Evolutionary conservation across 2,329 filamentous ascomycete species (phyloP).

Genomic region (Aureobasidium namibiae): DNA sequence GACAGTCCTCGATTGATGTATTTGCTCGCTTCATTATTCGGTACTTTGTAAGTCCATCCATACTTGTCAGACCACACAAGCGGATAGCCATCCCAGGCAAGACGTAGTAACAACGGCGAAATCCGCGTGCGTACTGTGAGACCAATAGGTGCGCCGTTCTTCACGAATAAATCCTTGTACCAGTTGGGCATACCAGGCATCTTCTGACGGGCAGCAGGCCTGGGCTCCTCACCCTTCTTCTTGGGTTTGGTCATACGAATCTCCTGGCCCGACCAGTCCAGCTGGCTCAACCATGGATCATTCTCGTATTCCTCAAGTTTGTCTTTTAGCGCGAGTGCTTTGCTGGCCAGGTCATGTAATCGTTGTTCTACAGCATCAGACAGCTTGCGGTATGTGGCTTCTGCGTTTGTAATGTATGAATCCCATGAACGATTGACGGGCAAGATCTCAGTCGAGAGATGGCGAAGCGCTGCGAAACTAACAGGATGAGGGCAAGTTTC

Average conservation of each 20-base stretch:
- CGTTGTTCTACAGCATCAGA: slow-evolving; percentile 71
- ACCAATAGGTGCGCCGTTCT: slow-evolving; percentile 58
- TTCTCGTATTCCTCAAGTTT: slow-evolving; percentile 60
- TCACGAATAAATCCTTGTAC: slow-evolving; percentile 86
- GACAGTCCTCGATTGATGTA: slow-evolving; percentile 67
- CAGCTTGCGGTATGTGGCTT: slow-evolving; percentile 72
- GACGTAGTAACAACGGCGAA: slow-evolving; percentile 71
- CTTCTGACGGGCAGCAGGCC: slow-evolving; percentile 77
- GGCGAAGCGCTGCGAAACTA: slow-evolving; percentile 87
- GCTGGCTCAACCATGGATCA: slow-evolving; percentile 85
- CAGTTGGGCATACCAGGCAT: slow-evolving; percentile 89
- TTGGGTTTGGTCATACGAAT: slow-evolving; percentile 86
- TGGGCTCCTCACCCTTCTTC: slow-evolving; percentile 71
- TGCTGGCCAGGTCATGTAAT: slow-evolving; percentile 63
- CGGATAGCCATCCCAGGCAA: slow-evolving; percentile 85
- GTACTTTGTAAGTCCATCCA: slow-evolving; percentile 86
- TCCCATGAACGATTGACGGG: slow-evolving; percentile 87
- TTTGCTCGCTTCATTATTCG: slow-evolving; percentile 49
- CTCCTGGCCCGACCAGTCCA: slow-evolving; percentile 94
- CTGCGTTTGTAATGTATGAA: slow-evolving; percentile 71
- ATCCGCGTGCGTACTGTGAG: slow-evolving; percentile 82
- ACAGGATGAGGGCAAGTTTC: slow-evolving; percentile 91
- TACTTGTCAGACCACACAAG: slow-evolving; percentile 88
- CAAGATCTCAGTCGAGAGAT: slow-evolving; percentile 87
- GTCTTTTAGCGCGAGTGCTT: slow-evolving; percentile 66